Conservation (phyloP, 2,329 filamentous ascomycete species). For the Aspergillus texensis region DNA sequence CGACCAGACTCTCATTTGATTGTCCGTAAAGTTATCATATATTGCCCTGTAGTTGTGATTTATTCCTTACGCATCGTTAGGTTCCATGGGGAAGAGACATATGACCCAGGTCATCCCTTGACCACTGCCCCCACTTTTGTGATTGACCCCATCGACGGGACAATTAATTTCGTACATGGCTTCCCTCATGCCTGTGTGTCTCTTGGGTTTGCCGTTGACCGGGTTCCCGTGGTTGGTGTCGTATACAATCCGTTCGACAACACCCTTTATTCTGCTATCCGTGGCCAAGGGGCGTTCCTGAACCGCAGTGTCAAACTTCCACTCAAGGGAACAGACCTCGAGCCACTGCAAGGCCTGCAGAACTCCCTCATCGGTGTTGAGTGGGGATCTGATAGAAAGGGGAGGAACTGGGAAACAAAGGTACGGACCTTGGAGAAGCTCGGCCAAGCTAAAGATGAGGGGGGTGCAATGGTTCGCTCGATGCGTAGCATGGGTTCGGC, state of each 20-base stretch:
- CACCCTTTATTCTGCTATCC: constrained; percentile 58
- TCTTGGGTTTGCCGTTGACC: constrained; percentile 57
- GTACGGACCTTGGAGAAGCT: constrained; percentile 55
- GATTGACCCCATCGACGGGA: constrained; percentile 67
- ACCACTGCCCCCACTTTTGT: constrained; percentile 61
- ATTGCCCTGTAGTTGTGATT: not conserved
- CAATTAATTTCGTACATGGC: constrained; percentile 66
- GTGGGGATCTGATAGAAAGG: constrained; percentile 62
- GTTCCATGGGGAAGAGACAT: constrained; percentile 64
- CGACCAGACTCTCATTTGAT: not conserved
- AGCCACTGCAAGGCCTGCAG: constrained; percentile 52
- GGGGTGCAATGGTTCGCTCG: constrained; percentile 65
- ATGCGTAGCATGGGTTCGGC: constrained; percentile 60
- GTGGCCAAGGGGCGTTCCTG: constrained; percentile 57
- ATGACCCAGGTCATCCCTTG: constrained; percentile 56
- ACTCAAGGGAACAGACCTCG: constrained; percentile 43
- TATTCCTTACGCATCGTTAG: constrained; percentile 22
- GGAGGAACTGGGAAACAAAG: constrained; percentile 61
- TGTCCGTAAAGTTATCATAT: not conserved
- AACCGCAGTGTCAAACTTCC: constrained; percentile 48
- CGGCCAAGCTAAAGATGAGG: constrained; percentile 52
- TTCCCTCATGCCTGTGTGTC: constrained; percentile 63
- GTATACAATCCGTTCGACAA: constrained; percentile 64
- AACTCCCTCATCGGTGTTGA: constrained; percentile 60
- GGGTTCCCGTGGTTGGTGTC: constrained; percentile 58